Conservation (phyloP, 768 basidiomycete species). For the Steccherinum ochraceum region DNA sequence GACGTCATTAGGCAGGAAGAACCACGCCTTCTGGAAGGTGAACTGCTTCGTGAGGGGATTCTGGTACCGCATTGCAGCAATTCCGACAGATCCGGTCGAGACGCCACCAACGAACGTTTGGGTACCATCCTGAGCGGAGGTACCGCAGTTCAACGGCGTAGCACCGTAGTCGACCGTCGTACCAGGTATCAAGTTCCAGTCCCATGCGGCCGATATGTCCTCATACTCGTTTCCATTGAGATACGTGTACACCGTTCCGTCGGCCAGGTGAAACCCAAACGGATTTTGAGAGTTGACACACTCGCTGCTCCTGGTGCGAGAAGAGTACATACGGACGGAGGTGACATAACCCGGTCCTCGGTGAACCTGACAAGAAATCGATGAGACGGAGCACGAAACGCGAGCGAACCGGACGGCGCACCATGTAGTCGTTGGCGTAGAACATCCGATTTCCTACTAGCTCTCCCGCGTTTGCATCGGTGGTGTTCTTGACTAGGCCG, state of each 20-base stretch:
- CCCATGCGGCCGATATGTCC: conserved; percentile 61
- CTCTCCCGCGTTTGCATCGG: conserved; percentile 49
- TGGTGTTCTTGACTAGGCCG: conserved; percentile 29
- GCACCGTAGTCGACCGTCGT: conserved; percentile 56
- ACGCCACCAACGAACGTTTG: conserved; percentile 57
- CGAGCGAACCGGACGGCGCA: conserved; percentile 14
- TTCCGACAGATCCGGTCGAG: conserved; percentile 46
- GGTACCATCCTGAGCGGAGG: conserved; percentile 36
- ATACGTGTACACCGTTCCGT: conserved; percentile 55
- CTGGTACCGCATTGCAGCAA: conserved; percentile 56
- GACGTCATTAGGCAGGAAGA: conserved; percentile 55
- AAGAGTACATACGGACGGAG: conserved; percentile 56
- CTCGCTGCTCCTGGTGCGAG: conserved; percentile 53
- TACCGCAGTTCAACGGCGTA: conserved; percentile 42
- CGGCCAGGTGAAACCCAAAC: conserved; percentile 62
- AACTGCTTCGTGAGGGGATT: conserved; percentile 50
- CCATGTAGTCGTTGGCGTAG: conserved; percentile 64
- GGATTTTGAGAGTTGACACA: conserved; percentile 58
- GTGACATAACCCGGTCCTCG: conserved; percentile 53
- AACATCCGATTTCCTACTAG: conserved; percentile 56
- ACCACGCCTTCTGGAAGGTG: conserved; percentile 61
- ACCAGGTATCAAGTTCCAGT: conserved; percentile 70
- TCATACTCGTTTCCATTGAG: conserved; percentile 60
- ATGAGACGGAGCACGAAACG: neutral
- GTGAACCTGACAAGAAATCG: conserved; percentile 41